Base-by-base conservation (phyloP, 345 rosid species). In the Lumnitzera littorea region DNA sequence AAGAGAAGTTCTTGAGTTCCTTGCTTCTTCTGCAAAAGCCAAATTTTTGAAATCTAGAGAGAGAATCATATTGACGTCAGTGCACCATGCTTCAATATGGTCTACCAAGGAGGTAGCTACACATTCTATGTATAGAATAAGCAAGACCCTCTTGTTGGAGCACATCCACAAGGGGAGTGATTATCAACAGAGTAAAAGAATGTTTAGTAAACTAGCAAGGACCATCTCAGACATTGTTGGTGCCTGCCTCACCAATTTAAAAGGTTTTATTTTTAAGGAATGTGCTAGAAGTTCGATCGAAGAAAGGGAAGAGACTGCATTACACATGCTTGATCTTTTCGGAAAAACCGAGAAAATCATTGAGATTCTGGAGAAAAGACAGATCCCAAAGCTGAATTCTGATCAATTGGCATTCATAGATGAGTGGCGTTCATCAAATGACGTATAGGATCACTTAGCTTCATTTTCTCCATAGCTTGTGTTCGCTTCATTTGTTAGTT, bases 231-330 rank as follows among this genome's bases (percentile, higher is more conserved):
- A 89, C 70, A 81, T 87, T 46, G 48, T 87, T 8, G 77, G 78
- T 15, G 96, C 96, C 51, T 92, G 96, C 68, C 88, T 92, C 58
- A 80, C 89, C 46, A 89, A 89, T 73, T 62, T 85, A 27, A 66
- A 63, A 3, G 70, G 52, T 1, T 81, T 74, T 48, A 83, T 92
- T 62, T 61, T 72, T 2, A 49, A 17, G 31, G 87, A 78, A 76
- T 87, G 91, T 79, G 69, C 73, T 68, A 67, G 64, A 46, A 82
- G 85, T 56, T 59, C 74, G 48, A 71, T 91, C 5, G 89, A 79
- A 74, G 69, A 67, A 24, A 82, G 95, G 71, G 84, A 74, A 71
- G 75, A 72, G 20, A 68, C 77, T 15, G 86, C 79, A 12, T 62
- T 83, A 60, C 62, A 63, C 4, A 80, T 92, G 6, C 85, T 78